Conservation (phyloP, 2,329 filamentous ascomycete genomes). For the Dendrostoma leiphaemia region DNA sequence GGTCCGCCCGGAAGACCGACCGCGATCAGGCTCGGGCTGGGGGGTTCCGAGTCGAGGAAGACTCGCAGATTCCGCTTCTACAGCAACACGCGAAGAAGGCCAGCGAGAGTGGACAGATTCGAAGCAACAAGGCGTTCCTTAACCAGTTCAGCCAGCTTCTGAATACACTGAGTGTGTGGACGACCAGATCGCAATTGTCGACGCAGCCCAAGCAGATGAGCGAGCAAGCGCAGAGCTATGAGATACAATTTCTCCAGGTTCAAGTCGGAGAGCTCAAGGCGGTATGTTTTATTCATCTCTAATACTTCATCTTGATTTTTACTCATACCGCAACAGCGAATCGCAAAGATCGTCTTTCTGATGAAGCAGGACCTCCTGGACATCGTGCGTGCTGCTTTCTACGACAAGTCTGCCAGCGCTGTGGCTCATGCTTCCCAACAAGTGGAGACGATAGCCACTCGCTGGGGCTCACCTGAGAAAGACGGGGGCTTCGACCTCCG, state of each 20-base stretch:
- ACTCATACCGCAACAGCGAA: background rate
- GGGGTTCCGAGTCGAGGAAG: slow-evolving; percentile 49
- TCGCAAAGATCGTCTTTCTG: too few relatives aligned
- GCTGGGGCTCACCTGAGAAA: background rate
- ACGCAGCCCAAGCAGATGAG: background rate
- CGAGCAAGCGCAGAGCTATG: background rate
- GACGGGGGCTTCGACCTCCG: background rate
- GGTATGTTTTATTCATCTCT: background rate
- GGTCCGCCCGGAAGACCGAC: background rate
- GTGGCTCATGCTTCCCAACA: background rate
- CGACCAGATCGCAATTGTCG: background rate
- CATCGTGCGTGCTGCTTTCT: too few relatives aligned
- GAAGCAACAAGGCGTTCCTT: slow-evolving; percentile 47
- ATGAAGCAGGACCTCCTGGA: too few relatives aligned
- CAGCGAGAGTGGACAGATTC: slow-evolving; percentile 36
- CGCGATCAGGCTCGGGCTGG: slow-evolving; percentile 28
- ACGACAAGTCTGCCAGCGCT: background rate
- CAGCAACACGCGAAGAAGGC: slow-evolving; percentile 57
- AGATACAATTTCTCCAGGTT: background rate
- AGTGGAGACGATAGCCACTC: background rate
- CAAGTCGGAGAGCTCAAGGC: background rate
- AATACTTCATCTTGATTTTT: background rate
- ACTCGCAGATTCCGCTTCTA: slow-evolving; percentile 60
- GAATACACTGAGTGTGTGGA: slow-evolving; percentile 46
- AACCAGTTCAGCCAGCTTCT: slow-evolving; percentile 48